These are phyloP conservation scores for Calonectria naviculata DNA, from an alignment of 2,329 filamentous ascomycete species.

Conservation along the genomic window DNA sequence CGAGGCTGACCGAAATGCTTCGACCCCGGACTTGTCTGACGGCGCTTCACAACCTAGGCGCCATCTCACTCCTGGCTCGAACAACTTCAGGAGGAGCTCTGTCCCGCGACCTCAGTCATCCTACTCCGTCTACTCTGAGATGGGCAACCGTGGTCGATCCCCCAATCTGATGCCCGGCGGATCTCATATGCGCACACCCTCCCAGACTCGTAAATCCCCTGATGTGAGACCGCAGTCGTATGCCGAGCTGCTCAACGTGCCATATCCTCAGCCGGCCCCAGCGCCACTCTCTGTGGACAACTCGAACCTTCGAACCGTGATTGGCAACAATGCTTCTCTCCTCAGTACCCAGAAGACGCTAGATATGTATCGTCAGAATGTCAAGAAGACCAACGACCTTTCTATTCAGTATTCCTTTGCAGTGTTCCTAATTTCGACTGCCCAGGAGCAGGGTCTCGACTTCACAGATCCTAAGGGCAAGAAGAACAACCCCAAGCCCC, in stretches of 20 bases:
- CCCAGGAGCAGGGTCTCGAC: slow-evolving; percentile 78
- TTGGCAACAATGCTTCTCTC: slow-evolving; percentile 91
- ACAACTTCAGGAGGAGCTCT: slow-evolving; percentile 65
- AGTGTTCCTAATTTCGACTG: slow-evolving; percentile 90
- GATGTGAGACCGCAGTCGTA: slow-evolving; percentile 65
- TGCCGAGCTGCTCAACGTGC: slow-evolving; percentile 71
- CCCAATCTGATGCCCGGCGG: slow-evolving; percentile 57
- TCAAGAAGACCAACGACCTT: slow-evolving; percentile 94
- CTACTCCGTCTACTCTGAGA: slow-evolving; percentile 80
- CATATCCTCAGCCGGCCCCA: slow-evolving; percentile 82
- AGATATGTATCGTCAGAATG: slow-evolving; percentile 96
- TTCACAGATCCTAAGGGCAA: slow-evolving; percentile 57
- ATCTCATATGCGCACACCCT: slow-evolving; percentile 58
- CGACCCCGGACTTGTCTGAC: slow-evolving; percentile 65
- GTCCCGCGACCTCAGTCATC: slow-evolving; percentile 78
- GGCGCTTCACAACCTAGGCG: slow-evolving; percentile 64
- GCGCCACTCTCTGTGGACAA: slow-evolving; percentile 82
- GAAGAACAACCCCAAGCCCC: slow-evolving; percentile 59
- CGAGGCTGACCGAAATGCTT: slow-evolving; percentile 57
- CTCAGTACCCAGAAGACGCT: slow-evolving; percentile 93
- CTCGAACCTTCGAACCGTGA: slow-evolving; percentile 78
- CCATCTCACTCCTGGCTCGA: slow-evolving; percentile 70
- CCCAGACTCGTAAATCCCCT: slow-evolving; percentile 66
- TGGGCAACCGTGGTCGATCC: slow-evolving; percentile 72
- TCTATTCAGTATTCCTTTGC: slow-evolving; percentile 97